Conservation (phyloP, 306 rosid species). For the Macrotyloma uniflorum region DNA sequence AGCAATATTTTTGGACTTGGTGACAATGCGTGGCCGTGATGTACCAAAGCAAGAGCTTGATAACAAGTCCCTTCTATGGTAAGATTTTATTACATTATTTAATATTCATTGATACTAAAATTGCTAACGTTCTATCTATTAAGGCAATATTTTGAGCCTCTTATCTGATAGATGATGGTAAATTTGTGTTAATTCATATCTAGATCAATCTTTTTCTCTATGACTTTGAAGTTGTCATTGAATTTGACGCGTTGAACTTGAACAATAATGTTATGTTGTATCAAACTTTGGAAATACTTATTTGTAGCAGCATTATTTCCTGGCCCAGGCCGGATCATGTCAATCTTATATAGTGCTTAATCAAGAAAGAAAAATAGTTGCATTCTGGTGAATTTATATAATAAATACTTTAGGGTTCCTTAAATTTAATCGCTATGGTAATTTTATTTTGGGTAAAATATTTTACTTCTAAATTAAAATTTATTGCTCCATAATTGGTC, state of each 20-base stretch:
- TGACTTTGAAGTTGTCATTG: background rate
- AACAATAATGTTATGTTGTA: background rate
- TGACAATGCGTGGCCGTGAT: constrained; percentile 98
- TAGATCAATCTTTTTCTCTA: constrained; percentile 11
- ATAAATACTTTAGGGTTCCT: background rate
- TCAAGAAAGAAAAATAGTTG: constrained; percentile 20
- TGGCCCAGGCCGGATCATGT: background rate
- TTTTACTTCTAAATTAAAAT: constrained; percentile 7
- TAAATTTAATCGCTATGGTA: background rate
- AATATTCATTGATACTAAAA: constrained; percentile 7
- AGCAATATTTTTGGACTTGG: constrained; percentile 97
- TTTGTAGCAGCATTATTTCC: constrained; percentile 5
- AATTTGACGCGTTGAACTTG: constrained; percentile 18
- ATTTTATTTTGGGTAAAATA: constrained; percentile 1
- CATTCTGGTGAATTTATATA: too few relatives aligned
- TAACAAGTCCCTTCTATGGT: constrained; percentile 92
- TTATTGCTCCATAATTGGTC: constrained; percentile 21
- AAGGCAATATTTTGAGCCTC: constrained; percentile 10
- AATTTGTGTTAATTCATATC: constrained; percentile 6
- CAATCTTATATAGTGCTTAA: constrained; percentile 10
- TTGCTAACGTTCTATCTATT: constrained; percentile 2
- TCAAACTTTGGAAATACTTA: constrained; percentile 10
- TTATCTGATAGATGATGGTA: constrained; percentile 21
- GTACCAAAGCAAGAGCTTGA: constrained; percentile 97
- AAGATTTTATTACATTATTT: constrained; percentile 41